phyloP scores from a whole-genome alignment of 164 flowering plant genomes.

The Warburgia ugandensis region DNA sequence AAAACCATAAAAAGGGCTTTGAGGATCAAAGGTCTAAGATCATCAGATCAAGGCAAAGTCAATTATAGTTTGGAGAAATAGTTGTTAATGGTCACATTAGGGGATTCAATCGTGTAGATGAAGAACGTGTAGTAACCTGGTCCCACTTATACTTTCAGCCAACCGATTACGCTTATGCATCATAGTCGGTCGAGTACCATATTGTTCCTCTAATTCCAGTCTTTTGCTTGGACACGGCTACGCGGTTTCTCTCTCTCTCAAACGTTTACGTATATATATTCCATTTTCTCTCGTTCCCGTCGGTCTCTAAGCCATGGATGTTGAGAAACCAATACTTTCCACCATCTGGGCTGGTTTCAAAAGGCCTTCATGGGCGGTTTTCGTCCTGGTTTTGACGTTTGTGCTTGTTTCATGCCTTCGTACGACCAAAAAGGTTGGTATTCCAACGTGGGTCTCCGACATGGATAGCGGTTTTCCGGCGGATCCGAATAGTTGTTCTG shows the following conservation, averaged over 20 bases:
- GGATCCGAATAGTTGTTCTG: conserved; percentile 27
- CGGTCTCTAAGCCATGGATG: conserved; percentile 20
- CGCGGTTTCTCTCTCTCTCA: conserved; percentile 1
- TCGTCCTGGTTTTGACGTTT: conserved; percentile 28
- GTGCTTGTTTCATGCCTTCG: conserved; percentile 31
- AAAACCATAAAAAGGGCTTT: too few relatives aligned
- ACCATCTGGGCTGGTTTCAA: conserved; percentile 10
- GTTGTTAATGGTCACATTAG: too few relatives aligned
- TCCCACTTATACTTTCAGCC: too few relatives aligned
- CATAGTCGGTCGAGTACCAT: too few relatives aligned
- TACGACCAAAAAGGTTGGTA: conserved; percentile 17
- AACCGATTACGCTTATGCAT: too few relatives aligned
- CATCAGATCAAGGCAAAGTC: too few relatives aligned
- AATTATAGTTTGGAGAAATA: too few relatives aligned
- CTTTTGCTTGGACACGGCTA: neutral
- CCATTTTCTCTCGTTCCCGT: neutral
- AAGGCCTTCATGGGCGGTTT: conserved; percentile 34
- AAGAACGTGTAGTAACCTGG: too few relatives aligned
- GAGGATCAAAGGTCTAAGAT: too few relatives aligned
- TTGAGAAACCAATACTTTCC: conserved; percentile 17
- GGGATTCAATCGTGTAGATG: too few relatives aligned
- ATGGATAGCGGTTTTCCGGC: neutral
- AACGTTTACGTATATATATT: too few relatives aligned
- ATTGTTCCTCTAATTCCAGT: too few relatives aligned
- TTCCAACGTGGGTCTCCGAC: conserved; percentile 18